These are phyloP conservation scores for Sambucus nigra DNA, from an alignment of 129 eudicot species.

Conservation along the genomic window DNA sequence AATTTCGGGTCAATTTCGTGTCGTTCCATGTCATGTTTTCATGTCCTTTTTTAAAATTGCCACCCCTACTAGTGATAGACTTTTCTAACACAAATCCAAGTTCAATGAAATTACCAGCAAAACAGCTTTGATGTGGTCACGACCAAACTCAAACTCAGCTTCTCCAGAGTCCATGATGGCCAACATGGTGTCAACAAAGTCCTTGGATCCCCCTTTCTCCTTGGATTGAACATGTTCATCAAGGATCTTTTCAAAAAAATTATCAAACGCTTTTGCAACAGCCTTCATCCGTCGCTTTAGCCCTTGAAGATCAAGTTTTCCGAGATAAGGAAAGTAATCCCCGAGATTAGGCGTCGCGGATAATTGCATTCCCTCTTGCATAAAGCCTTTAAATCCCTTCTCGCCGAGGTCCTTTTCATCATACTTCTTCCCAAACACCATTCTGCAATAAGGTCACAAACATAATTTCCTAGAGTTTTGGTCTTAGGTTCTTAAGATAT, in stretches of 20 bases:
- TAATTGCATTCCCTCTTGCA: slow-evolving; percentile 14
- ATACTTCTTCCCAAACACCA: slow-evolving; percentile 39
- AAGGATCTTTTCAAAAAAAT: slow-evolving; percentile 26
- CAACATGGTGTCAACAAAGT: slow-evolving; percentile 31
- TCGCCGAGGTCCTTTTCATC: slow-evolving; percentile 23
- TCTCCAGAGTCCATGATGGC: slow-evolving; percentile 30
- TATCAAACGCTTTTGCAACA: slow-evolving; percentile 19
- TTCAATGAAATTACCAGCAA: slow-evolving; percentile 22
- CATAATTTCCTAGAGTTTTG: too few relatives aligned
- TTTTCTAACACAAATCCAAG: background rate
- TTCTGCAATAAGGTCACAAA: too few relatives aligned
- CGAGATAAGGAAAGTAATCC: slow-evolving; percentile 29
- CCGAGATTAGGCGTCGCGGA: slow-evolving; percentile 27
- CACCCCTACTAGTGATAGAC: too few relatives aligned
- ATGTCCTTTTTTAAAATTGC: background rate
- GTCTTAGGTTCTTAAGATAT: too few relatives aligned
- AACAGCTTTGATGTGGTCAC: slow-evolving; percentile 34
- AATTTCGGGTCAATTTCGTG: too few relatives aligned
- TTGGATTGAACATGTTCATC: slow-evolving; percentile 22
- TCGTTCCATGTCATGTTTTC: too few relatives aligned
- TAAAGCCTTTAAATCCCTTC: slow-evolving; percentile 24
- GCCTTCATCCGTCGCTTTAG: slow-evolving; percentile 23
- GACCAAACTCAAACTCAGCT: slow-evolving; percentile 24
- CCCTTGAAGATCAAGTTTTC: slow-evolving; percentile 31
- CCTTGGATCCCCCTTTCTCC: slow-evolving; percentile 5